Base-by-base conservation (phyloP, 805 yeast species). In the Komagataella pseudopastoris region DNA sequence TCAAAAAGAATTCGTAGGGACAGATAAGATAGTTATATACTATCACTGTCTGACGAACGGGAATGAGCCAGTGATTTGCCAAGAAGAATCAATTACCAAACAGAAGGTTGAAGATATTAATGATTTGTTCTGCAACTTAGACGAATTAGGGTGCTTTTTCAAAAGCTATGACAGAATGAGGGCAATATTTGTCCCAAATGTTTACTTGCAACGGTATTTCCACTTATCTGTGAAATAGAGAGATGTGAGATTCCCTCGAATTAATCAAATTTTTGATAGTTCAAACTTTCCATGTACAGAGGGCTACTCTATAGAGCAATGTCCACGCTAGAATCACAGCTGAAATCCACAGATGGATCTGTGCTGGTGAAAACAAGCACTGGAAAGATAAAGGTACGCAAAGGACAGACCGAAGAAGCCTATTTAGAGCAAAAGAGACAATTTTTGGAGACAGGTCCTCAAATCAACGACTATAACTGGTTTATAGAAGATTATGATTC, bases 331-430 rank as follows among this genome's bases (percentile, higher is more conserved):
- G 17, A 17, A 22, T 20, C 23, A 10, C 23, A n/a, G 14, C 16
- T 18, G 44, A 23, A 50, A 46, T 16, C 24, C 6, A 10, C 50
- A 50, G 60, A 60, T 12, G 76, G 78, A 1, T 72, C 70, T 55
- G 76, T 75, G 2, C 54, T 66, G 2, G 77, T 75, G 4, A 63
- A 66, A 43, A 75, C 70, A 52, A 67, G 75, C 0, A 71, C 77
- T 1, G 81, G 81, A 0, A 67, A 71, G 51, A 60, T 63, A 3
- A 75, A 72, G 51, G 63, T 72, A 23, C 74, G 96, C 46, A 87
- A 85, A 58, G 82, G 81, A 0, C 96, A 88, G 60, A 60, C 83
- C 0, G 80, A 78, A 46, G 90, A 81, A 51, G 85, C 77, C 52
- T 88, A 67, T 56, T 65, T 60, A 39, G 59, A 53, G 6, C 91